phyloP scores from a whole-genome alignment of 78 protist species.

The Paratrimastix pyriformis region DNA sequence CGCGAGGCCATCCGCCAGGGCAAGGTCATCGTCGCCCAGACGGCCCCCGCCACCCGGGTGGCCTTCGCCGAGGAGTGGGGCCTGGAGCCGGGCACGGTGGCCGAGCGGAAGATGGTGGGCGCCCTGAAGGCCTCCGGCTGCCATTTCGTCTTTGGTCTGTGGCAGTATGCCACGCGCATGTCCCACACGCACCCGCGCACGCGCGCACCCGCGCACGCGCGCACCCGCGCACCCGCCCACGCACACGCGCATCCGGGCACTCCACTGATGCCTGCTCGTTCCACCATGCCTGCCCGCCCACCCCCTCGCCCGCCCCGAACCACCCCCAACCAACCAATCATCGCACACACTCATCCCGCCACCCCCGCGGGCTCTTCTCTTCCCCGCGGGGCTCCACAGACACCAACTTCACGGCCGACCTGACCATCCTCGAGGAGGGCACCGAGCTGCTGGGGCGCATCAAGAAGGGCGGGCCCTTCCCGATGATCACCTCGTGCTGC shows the following conservation, averaged over 20 bases:
- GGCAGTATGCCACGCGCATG: not conserved
- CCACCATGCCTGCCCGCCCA: not conserved
- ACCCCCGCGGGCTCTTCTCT: not conserved
- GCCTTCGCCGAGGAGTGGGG: constrained; percentile 38
- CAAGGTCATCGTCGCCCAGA: constrained; percentile 17
- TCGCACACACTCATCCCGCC: too few species aligned
- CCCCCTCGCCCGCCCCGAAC: too few species aligned
- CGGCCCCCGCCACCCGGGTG: constrained; percentile 45
- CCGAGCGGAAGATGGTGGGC: constrained; percentile 12
- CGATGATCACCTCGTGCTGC: too few species aligned
- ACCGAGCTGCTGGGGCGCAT: constrained; percentile 32
- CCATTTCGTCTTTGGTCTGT: too few species aligned
- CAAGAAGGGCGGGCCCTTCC: constrained; percentile 27
- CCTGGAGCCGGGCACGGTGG: constrained; percentile 25
- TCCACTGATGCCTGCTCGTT: not conserved
- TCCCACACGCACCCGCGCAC: not conserved
- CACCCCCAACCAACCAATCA: too few species aligned
- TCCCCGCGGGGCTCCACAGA: constrained; percentile 2
- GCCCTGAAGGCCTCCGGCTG: constrained; percentile 31
- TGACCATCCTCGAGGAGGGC: constrained; percentile 59
- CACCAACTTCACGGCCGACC: constrained; percentile 47
- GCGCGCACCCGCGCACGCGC: not conserved
- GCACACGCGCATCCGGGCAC: not conserved
- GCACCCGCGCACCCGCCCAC: not conserved
- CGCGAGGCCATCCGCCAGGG: not conserved